Conservation (phyloP, 257 asterid species). For the Linaria vulgaris region DNA sequence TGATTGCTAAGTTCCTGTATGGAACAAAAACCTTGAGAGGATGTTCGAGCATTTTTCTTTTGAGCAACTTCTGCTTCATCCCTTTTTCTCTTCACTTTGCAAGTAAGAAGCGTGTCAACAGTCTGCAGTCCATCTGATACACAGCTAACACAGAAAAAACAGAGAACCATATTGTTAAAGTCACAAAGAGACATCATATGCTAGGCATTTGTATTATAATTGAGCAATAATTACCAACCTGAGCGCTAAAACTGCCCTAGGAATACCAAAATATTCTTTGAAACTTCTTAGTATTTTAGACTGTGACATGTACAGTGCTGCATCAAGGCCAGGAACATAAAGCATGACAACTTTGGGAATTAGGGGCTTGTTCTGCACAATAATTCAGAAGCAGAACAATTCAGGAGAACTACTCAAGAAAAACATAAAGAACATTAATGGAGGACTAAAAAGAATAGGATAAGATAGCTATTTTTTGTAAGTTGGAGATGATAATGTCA, state of each 20-base stretch:
- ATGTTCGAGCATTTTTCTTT: slow-evolving; percentile 42
- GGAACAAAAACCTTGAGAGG: slow-evolving; percentile 51
- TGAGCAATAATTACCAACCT: slow-evolving; percentile 45
- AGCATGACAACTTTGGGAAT: slow-evolving; percentile 91
- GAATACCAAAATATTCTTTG: slow-evolving; percentile 77
- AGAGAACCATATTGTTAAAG: slow-evolving; percentile 20
- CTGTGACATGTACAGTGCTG: slow-evolving; percentile 84
- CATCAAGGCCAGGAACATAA: slow-evolving; percentile 94
- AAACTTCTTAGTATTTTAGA: slow-evolving; percentile 67
- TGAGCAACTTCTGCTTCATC: slow-evolving; percentile 46
- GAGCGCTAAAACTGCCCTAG: slow-evolving; percentile 86
- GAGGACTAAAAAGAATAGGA: too few species aligned
- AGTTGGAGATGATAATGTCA: too few species aligned
- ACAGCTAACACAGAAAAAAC: slow-evolving; percentile 61
- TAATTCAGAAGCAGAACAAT: slow-evolving; percentile 20
- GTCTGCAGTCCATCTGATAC: slow-evolving; percentile 92
- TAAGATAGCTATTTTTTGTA: too few species aligned
- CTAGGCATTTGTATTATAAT: background rate
- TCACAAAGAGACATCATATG: slow-evolving; percentile 10
- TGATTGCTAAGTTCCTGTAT: slow-evolving; percentile 1
- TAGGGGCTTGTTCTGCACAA: slow-evolving; percentile 86
- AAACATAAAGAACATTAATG: too few species aligned
- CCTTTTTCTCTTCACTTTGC: slow-evolving; percentile 84
- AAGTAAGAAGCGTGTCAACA: slow-evolving; percentile 85
- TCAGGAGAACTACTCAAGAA: background rate